A percentile compares a stretch with the other conserved stretches of the same genome.
Evolutionary conservation across 441 rosid genomes (phyloP).

Genomic region (Eutrema salsugineum): DNA sequence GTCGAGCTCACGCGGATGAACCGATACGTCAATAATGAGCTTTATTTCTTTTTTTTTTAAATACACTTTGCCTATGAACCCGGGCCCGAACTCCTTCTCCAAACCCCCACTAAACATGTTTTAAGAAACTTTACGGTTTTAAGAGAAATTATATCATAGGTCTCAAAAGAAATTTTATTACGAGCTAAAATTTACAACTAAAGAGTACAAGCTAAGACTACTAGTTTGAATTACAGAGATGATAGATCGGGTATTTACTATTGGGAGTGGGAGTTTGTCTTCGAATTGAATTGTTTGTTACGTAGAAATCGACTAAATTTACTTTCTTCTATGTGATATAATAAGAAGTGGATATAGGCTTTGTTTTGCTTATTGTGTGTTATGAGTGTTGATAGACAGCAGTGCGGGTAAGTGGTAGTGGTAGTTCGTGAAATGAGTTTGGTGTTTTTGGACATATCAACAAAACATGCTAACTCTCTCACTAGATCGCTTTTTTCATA

Average conservation of each 20-base stretch:
- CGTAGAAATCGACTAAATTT: neutral
- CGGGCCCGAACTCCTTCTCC: too few species aligned
- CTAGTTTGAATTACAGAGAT: neutral
- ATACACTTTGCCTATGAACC: too few species aligned
- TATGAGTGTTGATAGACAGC: slow-evolving; percentile 19
- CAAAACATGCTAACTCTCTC: slow-evolving; percentile 20
- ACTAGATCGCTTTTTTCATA: slow-evolving; percentile 15
- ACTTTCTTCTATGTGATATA: neutral
- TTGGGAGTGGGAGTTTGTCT: slow-evolving; percentile 21
- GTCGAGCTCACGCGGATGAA: too few species aligned
- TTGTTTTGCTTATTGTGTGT: slow-evolving; percentile 19
- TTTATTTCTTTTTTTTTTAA: too few species aligned
- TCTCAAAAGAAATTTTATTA: neutral
- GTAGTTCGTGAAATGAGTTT: slow-evolving; percentile 22
- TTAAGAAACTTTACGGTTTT: neutral
- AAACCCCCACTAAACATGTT: too few species aligned
- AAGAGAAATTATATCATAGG: neutral
- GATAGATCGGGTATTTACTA: slow-evolving; percentile 14
- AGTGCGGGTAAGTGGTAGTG: slow-evolving; percentile 22
- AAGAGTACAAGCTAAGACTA: neutral
- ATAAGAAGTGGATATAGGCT: slow-evolving; percentile 8
- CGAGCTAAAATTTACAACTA: neutral
- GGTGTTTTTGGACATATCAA: slow-evolving; percentile 30
- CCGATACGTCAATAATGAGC: too few species aligned
- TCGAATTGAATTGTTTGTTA: neutral